phyloP scores from a whole-genome alignment of 2,329 filamentous ascomycete genomes.

The Pseudocercospora cruenta region DNA sequence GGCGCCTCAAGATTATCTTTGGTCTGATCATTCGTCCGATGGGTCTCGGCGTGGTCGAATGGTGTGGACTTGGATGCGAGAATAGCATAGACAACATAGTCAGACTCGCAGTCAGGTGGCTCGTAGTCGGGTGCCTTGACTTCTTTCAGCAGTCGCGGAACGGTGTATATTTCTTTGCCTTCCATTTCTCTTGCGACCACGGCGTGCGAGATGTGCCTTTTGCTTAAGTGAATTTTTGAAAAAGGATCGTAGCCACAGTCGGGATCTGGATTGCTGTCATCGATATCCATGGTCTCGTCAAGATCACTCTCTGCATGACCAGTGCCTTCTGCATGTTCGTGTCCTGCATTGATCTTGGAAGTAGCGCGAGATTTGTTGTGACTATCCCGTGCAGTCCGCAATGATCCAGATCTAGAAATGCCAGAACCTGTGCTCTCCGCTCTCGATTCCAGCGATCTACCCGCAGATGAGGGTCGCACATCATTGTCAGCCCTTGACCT shows the following conservation, averaged over 20 bases:
- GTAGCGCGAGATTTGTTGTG: conserved; percentile 5
- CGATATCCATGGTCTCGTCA: conserved; percentile 22
- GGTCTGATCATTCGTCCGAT: conserved; percentile 53
- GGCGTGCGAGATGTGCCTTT: conserved; percentile 78
- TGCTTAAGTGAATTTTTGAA: conserved; percentile 81
- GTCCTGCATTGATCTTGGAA: conserved; percentile 12
- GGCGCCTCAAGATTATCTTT: conserved; percentile 51
- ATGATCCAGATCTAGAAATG: conserved; percentile 21
- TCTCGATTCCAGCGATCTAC: conserved; percentile 1
- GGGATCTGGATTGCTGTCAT: conserved; percentile 15
- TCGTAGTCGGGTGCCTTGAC: conserved; percentile 84
- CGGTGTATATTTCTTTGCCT: conserved; percentile 73
- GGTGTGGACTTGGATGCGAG: conserved; percentile 88
- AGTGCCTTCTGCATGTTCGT: conserved; percentile 20
- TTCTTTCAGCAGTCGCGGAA: conserved; percentile 78
- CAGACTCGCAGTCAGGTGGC: conserved; percentile 78
- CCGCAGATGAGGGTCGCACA: conserved; percentile 24
- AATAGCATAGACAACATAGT: conserved; percentile 87
- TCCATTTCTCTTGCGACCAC: conserved; percentile 77
- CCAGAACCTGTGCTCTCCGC: not conserved
- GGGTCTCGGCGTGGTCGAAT: conserved; percentile 59
- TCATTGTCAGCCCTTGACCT: conserved; percentile 5
- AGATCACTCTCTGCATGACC: conserved; percentile 25
- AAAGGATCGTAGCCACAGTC: conserved; percentile 76
- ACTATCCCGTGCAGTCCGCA: conserved; percentile 14